These are phyloP conservation scores for Nothopassalora personata DNA, from an alignment of 2,329 filamentous ascomycete species.

Conservation along the genomic window DNA sequence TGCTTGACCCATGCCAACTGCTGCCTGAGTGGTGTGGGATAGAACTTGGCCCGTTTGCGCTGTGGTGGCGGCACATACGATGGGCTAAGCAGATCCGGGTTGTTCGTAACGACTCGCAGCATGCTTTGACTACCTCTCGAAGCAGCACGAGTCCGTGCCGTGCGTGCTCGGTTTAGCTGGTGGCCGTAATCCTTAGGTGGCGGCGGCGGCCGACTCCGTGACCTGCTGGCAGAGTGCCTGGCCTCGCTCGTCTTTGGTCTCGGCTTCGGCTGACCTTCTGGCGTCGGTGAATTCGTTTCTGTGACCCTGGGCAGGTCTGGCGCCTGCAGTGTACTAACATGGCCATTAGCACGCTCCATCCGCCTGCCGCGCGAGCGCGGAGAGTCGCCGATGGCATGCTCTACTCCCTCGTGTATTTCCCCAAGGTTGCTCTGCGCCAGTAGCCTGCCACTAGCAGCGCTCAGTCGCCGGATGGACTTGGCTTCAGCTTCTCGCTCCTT, in stretches of 20 bases:
- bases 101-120: slow-evolving; percentile 73
- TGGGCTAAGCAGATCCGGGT: slow-evolving; percentile 54
- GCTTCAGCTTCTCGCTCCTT: slow-evolving; percentile 78
- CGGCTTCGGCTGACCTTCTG: slow-evolving; percentile 48
- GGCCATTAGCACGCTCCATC: slow-evolving; percentile 54
- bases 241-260: slow-evolving; percentile 33
- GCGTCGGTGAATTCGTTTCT: slow-evolving; percentile 50
- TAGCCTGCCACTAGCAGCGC: slow-evolving; percentile 80
- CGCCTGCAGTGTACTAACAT: slow-evolving; percentile 40
- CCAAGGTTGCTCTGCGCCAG: slow-evolving; percentile 66
- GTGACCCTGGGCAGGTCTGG: slow-evolving; percentile 73
- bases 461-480: slow-evolving; percentile 73
- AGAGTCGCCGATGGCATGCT: slow-evolving; percentile 46
- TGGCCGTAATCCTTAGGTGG: slow-evolving; percentile 70
- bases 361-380: slow-evolving; percentile 70
- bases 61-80: slow-evolving; percentile 43
- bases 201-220: slow-evolving; percentile 68
- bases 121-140: slow-evolving; percentile 63
- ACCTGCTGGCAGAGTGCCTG: slow-evolving; percentile 65
- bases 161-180: slow-evolving; percentile 53
- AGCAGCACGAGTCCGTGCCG: slow-evolving; percentile 27
- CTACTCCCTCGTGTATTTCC: slow-evolving; percentile 71
- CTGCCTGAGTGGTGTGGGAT: slow-evolving; percentile 59
- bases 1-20: slow-evolving; percentile 65
- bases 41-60: slow-evolving; percentile 50